Evolutionary conservation across 2,329 filamentous ascomycete species (phyloP).

Genomic region (Apiospora hydei): DNA sequence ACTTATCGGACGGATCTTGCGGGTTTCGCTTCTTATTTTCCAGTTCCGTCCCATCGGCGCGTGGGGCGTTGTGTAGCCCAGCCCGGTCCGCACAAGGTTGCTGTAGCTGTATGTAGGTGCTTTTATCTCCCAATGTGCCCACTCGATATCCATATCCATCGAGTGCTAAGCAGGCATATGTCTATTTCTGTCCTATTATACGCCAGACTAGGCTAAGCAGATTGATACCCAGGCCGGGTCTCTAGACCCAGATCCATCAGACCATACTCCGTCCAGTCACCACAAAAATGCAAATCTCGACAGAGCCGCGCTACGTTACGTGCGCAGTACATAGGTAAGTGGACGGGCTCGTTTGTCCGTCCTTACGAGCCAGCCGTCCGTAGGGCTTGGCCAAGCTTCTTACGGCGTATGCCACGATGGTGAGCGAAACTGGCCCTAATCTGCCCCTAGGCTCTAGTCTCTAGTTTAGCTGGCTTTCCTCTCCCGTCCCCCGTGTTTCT

Average conservation of each 20-base stretch:
- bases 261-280: neutral
- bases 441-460: neutral
- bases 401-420: neutral
- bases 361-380: constrained; percentile 13
- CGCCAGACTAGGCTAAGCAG: neutral
- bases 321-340: neutral
- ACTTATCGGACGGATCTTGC: neutral
- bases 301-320: neutral
- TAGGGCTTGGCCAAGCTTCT: constrained; percentile 19
- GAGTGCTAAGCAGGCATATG: neutral
- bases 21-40: neutral
- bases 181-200: neutral
- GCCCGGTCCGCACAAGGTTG: neutral
- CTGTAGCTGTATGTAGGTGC: neutral
- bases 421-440: constrained; percentile 7
- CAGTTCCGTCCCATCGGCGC: constrained; percentile 2
- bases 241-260: neutral
- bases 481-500: constrained; percentile 20
- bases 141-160: neutral
- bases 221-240: neutral
- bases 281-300: neutral
- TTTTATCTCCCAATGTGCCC: neutral
- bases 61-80: neutral
- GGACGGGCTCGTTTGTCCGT: neutral
- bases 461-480: neutral